Conservation (phyloP, 1,284 basidiomycete genomes). For the Tilletia setariae region DNA sequence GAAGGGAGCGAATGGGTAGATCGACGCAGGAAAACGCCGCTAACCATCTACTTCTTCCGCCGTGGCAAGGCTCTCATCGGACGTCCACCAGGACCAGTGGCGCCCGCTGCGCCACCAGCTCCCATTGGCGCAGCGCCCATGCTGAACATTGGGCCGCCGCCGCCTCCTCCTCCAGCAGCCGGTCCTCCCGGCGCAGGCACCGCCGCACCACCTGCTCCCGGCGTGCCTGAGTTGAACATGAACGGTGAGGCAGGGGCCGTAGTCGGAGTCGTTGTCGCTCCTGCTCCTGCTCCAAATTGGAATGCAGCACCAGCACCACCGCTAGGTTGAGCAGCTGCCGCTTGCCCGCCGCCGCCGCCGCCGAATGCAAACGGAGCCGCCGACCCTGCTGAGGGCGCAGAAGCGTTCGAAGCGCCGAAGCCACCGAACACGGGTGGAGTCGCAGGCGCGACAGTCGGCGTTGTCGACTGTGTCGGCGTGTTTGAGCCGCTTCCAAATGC, state of each 20-base stretch:
- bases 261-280: not conserved
- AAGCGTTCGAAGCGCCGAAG: too few species aligned
- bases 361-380: not conserved
- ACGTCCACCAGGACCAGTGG: not conserved
- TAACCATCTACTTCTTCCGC: not conserved
- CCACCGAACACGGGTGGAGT: not conserved
- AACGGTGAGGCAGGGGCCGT: slow-evolving; percentile 1
- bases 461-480: slow-evolving; percentile 7
- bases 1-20: not conserved
- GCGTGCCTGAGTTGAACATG: not conserved
- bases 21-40: too few species aligned
- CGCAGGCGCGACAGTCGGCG: slow-evolving; percentile 9
- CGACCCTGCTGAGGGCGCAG: not conserved
- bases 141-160: slow-evolving; percentile 11
- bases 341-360: too few species aligned
- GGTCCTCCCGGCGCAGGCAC: not conserved
- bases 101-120: not conserved
- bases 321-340: too few species aligned
- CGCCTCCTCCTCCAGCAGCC: not conserved
- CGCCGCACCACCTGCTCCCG: not conserved
- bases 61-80: not conserved
- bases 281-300: not conserved
- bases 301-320: not conserved
- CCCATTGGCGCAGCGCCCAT: not conserved
- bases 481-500: slow-evolving; percentile 2